These are phyloP conservation scores for Cyanidioschyzon merolae DNA, from an alignment of 23 red algal genomes.

Conservation along the genomic window DNA sequence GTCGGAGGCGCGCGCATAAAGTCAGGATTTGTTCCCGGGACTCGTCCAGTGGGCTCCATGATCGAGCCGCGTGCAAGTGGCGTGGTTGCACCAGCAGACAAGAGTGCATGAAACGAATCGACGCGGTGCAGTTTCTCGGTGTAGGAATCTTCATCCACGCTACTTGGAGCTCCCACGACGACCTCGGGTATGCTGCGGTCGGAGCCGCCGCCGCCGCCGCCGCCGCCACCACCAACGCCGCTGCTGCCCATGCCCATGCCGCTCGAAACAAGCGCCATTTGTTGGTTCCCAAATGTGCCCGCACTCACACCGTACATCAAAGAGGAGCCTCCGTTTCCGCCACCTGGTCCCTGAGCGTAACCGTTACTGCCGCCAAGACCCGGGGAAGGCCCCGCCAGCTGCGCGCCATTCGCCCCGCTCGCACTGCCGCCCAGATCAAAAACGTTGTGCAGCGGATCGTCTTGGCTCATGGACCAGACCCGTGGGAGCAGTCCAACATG, in stretches of 20 bases:
- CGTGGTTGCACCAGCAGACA: not conserved
- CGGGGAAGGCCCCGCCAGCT: not conserved
- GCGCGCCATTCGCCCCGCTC: not conserved
- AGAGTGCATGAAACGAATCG: not conserved
- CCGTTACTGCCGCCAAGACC: not conserved
- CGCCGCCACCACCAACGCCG: not conserved
- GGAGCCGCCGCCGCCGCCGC: not conserved
- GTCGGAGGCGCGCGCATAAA: too few relatives aligned
- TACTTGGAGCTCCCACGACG: not conserved
- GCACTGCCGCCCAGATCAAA: not conserved
- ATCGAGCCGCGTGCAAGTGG: not conserved
- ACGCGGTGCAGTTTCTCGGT: conserved; percentile 3
- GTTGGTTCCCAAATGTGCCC: not conserved
- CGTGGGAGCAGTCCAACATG: not conserved
- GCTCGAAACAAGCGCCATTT: too few relatives aligned
- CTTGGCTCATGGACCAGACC: conserved; percentile 12
- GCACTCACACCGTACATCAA: not conserved
- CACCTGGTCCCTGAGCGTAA: not conserved
- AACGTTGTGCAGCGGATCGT: not conserved
- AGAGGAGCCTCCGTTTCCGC: not conserved
- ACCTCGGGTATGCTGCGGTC: conserved; percentile 9
- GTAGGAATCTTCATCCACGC: not conserved
- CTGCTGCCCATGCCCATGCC: not conserved
- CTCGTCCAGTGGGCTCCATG: not conserved
- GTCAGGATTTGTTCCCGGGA: too few relatives aligned